phyloP scores from a whole-genome alignment of 495 filamentous ascomycete species.

The Penicillium atrosanguineum region DNA sequence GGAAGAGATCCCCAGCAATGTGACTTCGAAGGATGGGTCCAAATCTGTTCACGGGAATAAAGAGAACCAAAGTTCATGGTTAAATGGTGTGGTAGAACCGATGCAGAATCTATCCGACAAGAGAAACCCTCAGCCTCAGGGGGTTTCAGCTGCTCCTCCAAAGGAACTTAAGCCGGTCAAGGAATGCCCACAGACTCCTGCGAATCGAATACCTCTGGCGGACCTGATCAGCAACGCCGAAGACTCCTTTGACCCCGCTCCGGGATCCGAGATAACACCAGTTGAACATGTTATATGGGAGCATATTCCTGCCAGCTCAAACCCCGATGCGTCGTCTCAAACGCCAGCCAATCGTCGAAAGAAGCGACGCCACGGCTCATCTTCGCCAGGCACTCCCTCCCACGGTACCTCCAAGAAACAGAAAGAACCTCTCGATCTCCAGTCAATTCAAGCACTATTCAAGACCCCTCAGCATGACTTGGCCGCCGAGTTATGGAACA shows the following conservation, averaged over 20 bases:
- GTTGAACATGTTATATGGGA: conserved; percentile 77
- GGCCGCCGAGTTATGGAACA: conserved; percentile 81
- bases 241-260: conserved; percentile 42
- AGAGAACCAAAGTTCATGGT: conserved; percentile 40
- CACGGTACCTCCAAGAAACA: conserved; percentile 44
- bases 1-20: conserved; percentile 31
- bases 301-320: conserved; percentile 48
- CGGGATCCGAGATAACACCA: conserved; percentile 52
- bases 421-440: conserved; percentile 47
- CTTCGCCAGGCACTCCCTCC: conserved; percentile 70
- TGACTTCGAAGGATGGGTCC: conserved; percentile 21
- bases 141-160: not conserved
- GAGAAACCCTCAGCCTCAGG: conserved; percentile 19
- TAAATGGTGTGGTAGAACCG: conserved; percentile 39
- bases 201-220: conserved; percentile 68
- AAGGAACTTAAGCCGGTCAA: conserved; percentile 36
- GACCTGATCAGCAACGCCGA: conserved; percentile 78
- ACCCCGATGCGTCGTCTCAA: conserved; percentile 37
- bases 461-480: conserved; percentile 81
- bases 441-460: conserved; percentile 54
- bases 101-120: conserved; percentile 23
- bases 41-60: conserved; percentile 32
- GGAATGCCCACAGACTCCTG: conserved; percentile 69
- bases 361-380: conserved; percentile 80
- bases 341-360: conserved; percentile 52